Base-by-base conservation (phyloP, 179 eudicot genomes). In the Spergularia azorica region DNA sequence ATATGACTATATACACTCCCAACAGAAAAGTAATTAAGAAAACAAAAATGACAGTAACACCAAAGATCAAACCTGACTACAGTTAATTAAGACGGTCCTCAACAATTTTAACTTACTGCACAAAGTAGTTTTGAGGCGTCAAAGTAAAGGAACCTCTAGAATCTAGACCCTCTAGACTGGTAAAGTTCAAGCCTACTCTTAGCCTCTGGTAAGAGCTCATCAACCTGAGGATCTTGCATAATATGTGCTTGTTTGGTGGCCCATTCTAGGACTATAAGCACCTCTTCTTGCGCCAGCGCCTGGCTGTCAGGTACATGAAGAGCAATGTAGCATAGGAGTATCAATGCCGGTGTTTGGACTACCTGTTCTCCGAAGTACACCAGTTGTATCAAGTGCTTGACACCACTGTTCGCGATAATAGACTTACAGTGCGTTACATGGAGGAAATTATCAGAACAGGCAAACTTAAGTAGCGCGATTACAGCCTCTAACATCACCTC, bases 321-420 rank as follows among this genome's bases (percentile, higher is more conserved):
- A 0, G 89, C 87, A 3, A 87, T 75, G 72, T 89, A 85, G 43
- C 86, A 79, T 9, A 89, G 48, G 15, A 89, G 57, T 15, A 84
- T 71, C 76, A 87, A 21, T 0, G 90, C 58, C 9, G 82, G 87
- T 1, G 76, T 58, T 65, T 82, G 87, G 6, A 85, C 75, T 60
- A 79, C 55, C 12, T 82, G 88, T 39, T 85, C 90, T 3, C 89
- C 92, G 55, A 89, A 89, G 52, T 89, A 89, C 3, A 80, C 87
- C 6, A 84, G 36, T 36, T 87, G 90, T 62, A 89, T 84, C 79
- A 89, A 48, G 48, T 83, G 86, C 76, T 82, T 87, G 0, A 86
- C 78, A 3, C 90, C 90, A 13, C 87, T 80, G 0, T 54, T 82
- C 1, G 48, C 81, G 0, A 87, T 84, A 11, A 89, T 87, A 0